phyloP scores from a whole-genome alignment of 1,284 basidiomycete genomes.

The Ustilago xerochloae region DNA sequence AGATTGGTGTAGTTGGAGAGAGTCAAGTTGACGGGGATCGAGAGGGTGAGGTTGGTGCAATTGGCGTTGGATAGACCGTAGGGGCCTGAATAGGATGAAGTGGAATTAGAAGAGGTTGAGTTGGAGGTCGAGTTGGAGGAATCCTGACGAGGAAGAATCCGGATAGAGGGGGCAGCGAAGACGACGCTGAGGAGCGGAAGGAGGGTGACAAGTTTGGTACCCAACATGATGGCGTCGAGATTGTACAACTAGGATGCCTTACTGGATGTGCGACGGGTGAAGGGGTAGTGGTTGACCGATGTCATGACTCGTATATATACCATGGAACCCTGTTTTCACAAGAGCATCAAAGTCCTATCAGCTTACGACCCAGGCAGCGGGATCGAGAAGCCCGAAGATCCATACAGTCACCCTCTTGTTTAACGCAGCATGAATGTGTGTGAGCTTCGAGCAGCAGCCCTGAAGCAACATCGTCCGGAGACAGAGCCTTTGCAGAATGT shows the following conservation, averaged over 20 bases:
- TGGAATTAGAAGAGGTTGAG: background rate
- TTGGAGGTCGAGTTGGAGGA: background rate
- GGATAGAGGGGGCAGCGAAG: slow-evolving; percentile 23
- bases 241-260: no score
- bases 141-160: slow-evolving; percentile 9
- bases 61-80: slow-evolving; percentile 44
- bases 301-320: background rate
- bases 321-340: background rate
- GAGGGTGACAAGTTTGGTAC: slow-evolving; percentile 5
- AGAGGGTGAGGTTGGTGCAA: slow-evolving; percentile 27
- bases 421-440: no score
- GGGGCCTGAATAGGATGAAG: slow-evolving; percentile 30
- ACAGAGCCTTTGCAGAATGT: no score
- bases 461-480: no score
- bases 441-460: no score
- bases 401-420: no score
- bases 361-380: background rate
- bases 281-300: background rate
- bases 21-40: slow-evolving; percentile 22
- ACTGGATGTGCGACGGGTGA: background rate
- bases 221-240: slow-evolving; percentile 14
- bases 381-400: no score
- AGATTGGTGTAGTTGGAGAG: slow-evolving; percentile 42
- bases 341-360: background rate
- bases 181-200: slow-evolving; percentile 15